phyloP scores from a whole-genome alignment of 1,139 yeast genomes.

The Candida neerlandica region DNA sequence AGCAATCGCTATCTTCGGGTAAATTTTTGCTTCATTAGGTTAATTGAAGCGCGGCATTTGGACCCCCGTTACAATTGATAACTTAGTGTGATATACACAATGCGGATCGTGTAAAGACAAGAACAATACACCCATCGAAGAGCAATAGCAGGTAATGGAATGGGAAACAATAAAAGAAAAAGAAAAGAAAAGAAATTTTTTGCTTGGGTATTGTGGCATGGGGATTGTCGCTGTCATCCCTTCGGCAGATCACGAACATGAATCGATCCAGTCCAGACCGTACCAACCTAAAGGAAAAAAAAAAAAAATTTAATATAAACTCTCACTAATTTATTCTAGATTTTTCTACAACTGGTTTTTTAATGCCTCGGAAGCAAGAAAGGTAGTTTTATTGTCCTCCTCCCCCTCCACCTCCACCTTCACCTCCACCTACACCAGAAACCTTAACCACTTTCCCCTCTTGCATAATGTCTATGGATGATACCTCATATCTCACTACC shows the following conservation, averaged over 20 bases:
- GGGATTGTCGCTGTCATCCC: background rate
- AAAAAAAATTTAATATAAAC: background rate
- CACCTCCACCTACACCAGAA: background rate
- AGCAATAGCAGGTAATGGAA: too few species aligned
- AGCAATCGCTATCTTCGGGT: too few species aligned
- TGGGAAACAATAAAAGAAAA: too few species aligned
- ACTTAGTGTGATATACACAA: too few species aligned
- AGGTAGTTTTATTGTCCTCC: background rate
- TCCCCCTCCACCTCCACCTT: background rate
- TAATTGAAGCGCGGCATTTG: too few species aligned
- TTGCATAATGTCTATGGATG: slow-evolving; percentile 29
- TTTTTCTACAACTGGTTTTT: background rate
- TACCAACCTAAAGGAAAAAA: background rate
- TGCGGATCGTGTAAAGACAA: too few species aligned
- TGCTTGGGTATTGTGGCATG: too few species aligned
- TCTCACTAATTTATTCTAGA: background rate
- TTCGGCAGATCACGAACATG: background rate
- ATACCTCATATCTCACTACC: slow-evolving; percentile 64
- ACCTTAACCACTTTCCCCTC: background rate
- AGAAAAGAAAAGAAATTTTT: too few species aligned
- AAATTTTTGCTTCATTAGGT: too few species aligned
- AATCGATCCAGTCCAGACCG: too few species aligned
- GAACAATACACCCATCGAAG: too few species aligned
- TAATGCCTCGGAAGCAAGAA: background rate
- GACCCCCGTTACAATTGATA: too few species aligned